phyloP scores from a whole-genome alignment of 2,329 filamentous ascomycete genomes.

The Elsinoe fawcettii region DNA sequence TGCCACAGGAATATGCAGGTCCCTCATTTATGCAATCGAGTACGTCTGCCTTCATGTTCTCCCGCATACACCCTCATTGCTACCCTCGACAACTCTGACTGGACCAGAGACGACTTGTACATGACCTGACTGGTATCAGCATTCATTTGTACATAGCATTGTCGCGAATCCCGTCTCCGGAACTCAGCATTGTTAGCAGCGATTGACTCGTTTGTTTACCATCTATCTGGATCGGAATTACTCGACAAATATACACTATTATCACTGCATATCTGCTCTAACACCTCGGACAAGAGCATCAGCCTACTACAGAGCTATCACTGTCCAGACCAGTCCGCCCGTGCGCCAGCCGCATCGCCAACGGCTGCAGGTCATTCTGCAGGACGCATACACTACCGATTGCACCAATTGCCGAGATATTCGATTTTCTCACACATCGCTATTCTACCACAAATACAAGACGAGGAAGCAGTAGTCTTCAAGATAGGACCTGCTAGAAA shows the following conservation, averaged over 20 bases:
- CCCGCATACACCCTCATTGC: not conserved
- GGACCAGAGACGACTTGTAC: slow-evolving; percentile 5
- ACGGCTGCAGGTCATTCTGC: slow-evolving; percentile 6
- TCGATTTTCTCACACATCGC: not conserved
- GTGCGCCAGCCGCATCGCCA: slow-evolving; percentile 2
- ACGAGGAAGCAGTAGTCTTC: not conserved
- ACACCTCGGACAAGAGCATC: not conserved
- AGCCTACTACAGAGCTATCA: not conserved
- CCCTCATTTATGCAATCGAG: slow-evolving; percentile 5
- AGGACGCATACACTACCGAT: not conserved
- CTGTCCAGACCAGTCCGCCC: not conserved
- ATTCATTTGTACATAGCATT: not conserved
- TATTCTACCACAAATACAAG: not conserved
- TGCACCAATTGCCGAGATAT: not conserved
- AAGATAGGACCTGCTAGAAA: not conserved
- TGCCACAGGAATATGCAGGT: not conserved
- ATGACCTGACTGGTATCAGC: not conserved
- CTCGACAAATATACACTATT: not conserved
- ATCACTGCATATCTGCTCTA: not conserved
- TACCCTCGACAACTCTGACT: not conserved
- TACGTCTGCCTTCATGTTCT: not conserved
- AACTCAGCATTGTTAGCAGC: not conserved
- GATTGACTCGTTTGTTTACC: slow-evolving; percentile 9
- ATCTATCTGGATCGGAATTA: not conserved
- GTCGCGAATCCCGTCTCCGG: no score